These are phyloP conservation scores for Tulasnella sp. DNA, from an alignment of 768 basidiomycete species.

Conservation along the genomic window DNA sequence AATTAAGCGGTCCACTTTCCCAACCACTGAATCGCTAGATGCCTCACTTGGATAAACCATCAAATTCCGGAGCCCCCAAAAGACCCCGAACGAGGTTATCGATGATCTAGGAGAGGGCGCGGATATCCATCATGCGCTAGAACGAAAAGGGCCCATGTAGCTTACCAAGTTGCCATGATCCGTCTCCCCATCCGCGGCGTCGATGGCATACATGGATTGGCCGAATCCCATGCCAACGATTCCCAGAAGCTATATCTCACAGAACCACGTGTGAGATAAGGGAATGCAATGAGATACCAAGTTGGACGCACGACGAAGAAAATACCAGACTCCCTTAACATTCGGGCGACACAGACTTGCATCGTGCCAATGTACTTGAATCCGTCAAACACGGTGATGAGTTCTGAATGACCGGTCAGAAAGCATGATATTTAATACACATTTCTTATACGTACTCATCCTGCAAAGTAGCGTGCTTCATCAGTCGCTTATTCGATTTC, in stretches of 20 bases:
- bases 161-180: conserved; percentile 58
- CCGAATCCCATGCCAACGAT: conserved; percentile 82
- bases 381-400: conserved; percentile 80
- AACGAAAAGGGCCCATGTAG: not conserved
- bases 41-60: conserved; percentile 47
- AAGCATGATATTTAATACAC: not conserved
- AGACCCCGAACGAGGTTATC: conserved; percentile 78
- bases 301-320: conserved; percentile 73
- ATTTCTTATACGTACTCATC: conserved; percentile 68
- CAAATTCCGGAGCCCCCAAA: conserved; percentile 44
- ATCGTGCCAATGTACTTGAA: conserved; percentile 90
- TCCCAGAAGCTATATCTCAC: conserved; percentile 63
- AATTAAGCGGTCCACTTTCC: not conserved
- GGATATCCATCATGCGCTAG: not conserved
- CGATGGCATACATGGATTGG: conserved; percentile 86
- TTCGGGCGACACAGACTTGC: conserved; percentile 91
- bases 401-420: conserved; percentile 51
- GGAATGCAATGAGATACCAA: not conserved
- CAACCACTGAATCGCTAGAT: not conserved
- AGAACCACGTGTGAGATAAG: not conserved
- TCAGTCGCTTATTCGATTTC: not conserved
- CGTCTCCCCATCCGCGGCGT: conserved; percentile 81
- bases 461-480: conserved; percentile 45
- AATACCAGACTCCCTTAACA: conserved; percentile 92
- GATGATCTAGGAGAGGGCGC: conserved; percentile 54